Conservation (phyloP, 2,329 filamentous ascomycete genomes). For the Clonostachys solani region DNA sequence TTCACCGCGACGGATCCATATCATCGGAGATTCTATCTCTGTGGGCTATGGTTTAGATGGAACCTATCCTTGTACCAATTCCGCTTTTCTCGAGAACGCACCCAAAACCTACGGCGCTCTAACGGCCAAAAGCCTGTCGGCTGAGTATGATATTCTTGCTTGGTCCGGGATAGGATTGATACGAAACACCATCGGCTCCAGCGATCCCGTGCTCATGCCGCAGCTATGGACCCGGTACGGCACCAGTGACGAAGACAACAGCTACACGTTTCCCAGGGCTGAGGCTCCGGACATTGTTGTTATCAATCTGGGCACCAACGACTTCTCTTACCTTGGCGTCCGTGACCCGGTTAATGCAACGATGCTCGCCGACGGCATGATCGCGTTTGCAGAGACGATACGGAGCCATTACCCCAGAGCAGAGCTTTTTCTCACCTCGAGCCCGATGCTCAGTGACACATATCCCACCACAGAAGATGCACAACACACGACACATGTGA, state of each 20-base stretch:
- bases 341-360: constrained; percentile 18
- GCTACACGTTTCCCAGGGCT: constrained; percentile 26
- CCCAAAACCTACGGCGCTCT: constrained; percentile 35
- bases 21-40: constrained; percentile 39
- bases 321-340: constrained; percentile 28
- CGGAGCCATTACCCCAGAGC: constrained; percentile 26
- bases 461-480: constrained; percentile 27
- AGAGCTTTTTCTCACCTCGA: constrained; percentile 31
- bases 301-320: constrained; percentile 38
- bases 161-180: constrained; percentile 38
- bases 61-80: constrained; percentile 29
- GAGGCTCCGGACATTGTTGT: constrained; percentile 27
- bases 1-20: constrained; percentile 29
- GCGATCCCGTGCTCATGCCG: constrained; percentile 26
- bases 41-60: constrained; percentile 39
- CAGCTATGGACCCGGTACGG: constrained; percentile 35
- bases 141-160: constrained; percentile 35
- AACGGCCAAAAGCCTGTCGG: constrained; percentile 29
- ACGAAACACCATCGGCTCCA: constrained; percentile 26
- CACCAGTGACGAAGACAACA: constrained; percentile 28
- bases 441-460: constrained; percentile 30
- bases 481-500: constrained; percentile 28
- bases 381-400: constrained; percentile 23
- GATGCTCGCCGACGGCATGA: constrained; percentile 17
- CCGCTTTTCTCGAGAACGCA: constrained; percentile 29